Conservation (phyloP, 2,329 filamentous ascomycete genomes). For the Colletotrichum filicis region DNA sequence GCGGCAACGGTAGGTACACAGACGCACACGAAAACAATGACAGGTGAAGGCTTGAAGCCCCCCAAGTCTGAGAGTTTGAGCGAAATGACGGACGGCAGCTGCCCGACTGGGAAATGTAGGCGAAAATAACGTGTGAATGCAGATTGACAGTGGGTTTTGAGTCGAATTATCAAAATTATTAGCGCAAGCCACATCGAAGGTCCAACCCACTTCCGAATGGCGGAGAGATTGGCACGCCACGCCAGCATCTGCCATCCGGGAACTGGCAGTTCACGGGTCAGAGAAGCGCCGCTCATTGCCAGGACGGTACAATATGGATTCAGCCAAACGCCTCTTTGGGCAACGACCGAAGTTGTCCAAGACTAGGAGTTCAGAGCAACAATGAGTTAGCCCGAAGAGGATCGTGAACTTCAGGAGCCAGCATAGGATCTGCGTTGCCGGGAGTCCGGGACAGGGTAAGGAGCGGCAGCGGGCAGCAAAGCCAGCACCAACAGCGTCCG, state of each 20-base stretch:
- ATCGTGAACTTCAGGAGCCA: constrained; percentile 5
- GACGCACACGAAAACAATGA: neutral
- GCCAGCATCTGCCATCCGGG: neutral
- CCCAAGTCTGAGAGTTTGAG: constrained; percentile 4
- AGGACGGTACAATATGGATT: neutral
- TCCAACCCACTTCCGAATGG: constrained; percentile 2
- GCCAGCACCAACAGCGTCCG: constrained; percentile 2
- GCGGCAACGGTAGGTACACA: neutral
- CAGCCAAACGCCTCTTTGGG: neutral
- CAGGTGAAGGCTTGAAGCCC: constrained; percentile 1
- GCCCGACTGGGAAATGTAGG: constrained; percentile 21
- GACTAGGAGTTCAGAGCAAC: neutral
- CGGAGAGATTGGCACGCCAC: neutral
- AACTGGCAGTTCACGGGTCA: neutral
- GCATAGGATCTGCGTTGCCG: constrained; percentile 4
- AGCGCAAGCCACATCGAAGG: constrained; percentile 22
- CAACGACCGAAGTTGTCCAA: neutral
- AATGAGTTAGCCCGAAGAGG: neutral
- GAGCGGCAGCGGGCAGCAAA: neutral
- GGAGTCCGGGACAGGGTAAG: neutral
- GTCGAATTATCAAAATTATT: constrained; percentile 11
- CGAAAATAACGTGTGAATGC: constrained; percentile 19
- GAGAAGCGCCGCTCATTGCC: neutral
- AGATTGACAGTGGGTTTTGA: constrained; percentile 12
- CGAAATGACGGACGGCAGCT: constrained; percentile 4